Conservation (phyloP, 148 eudicot genomes). For the Rhododendron vialii region DNA sequence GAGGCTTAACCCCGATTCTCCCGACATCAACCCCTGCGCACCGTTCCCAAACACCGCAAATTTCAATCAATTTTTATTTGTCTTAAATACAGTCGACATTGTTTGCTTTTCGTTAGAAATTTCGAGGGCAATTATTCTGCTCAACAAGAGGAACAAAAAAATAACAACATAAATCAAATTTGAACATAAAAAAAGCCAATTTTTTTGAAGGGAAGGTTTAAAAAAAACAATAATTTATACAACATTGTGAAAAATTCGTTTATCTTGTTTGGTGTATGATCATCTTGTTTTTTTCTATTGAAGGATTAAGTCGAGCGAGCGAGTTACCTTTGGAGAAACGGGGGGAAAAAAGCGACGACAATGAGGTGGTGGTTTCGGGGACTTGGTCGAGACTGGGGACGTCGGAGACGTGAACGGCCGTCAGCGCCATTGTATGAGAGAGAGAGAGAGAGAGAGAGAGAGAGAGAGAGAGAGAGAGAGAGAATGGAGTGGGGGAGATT, state of each 20-base stretch:
- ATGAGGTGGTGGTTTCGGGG: constrained; percentile 17
- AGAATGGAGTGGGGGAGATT: background rate
- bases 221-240: too few relatives aligned
- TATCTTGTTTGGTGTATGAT: background rate
- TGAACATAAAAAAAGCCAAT: too few relatives aligned
- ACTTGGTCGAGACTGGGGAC: constrained; percentile 45
- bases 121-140: too few relatives aligned
- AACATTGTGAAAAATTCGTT: background rate
- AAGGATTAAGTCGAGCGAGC: background rate
- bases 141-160: too few relatives aligned
- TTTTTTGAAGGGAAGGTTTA: too few relatives aligned
- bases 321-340: constrained; percentile 19
- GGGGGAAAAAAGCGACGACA: background rate
- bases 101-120: too few relatives aligned
- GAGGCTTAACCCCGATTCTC: background rate
- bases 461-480: background rate
- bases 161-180: too few relatives aligned
- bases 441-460: background rate
- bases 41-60: background rate
- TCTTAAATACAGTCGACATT: too few relatives aligned
- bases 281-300: background rate
- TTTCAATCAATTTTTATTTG: background rate
- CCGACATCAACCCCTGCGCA: background rate
- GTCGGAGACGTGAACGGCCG: constrained; percentile 50
- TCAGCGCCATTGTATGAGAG: constrained; percentile 35